Evolutionary conservation across 441 rosid species (phyloP).

Genomic region (Adansonia grandidieri): DNA sequence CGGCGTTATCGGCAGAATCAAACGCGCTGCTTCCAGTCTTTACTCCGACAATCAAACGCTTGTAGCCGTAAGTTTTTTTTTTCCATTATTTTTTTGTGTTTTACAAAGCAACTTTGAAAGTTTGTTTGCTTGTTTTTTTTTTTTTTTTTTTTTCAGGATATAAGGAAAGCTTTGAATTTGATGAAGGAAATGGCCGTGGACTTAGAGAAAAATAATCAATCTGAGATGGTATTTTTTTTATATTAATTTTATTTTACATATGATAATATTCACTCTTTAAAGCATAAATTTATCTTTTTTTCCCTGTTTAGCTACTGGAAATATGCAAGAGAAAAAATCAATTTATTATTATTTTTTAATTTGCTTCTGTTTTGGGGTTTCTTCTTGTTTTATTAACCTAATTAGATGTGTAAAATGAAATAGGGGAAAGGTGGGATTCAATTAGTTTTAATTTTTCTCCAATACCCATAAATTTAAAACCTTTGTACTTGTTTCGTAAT

Average conservation of each 20-base stretch:
- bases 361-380: neutral
- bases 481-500: neutral
- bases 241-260: neutral
- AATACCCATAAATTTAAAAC: neutral
- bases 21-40: conserved; percentile 52
- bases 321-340: neutral
- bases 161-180: conserved; percentile 54
- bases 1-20: conserved; percentile 53
- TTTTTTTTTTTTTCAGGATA: conserved; percentile 47
- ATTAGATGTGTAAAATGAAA: neutral
- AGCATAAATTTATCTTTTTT: neutral
- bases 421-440: neutral
- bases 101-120: neutral
- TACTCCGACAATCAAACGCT: conserved; percentile 56
- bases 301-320: neutral
- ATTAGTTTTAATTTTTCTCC: neutral
- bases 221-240: conserved; percentile 51
- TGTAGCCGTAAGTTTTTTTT: conserved; percentile 47
- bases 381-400: neutral
- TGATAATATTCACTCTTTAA: conserved; percentile 10
- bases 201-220: conserved; percentile 62
- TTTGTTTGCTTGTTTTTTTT: neutral
- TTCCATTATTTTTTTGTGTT: neutral
- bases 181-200: conserved; percentile 71
- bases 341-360: neutral